A percentile compares a stretch with the other conserved stretches of the same genome.
Evolutionary conservation across 202 grass and related monocot genomes (phyloP).

Genomic region (Dendrocalamus latiflorus): DNA sequence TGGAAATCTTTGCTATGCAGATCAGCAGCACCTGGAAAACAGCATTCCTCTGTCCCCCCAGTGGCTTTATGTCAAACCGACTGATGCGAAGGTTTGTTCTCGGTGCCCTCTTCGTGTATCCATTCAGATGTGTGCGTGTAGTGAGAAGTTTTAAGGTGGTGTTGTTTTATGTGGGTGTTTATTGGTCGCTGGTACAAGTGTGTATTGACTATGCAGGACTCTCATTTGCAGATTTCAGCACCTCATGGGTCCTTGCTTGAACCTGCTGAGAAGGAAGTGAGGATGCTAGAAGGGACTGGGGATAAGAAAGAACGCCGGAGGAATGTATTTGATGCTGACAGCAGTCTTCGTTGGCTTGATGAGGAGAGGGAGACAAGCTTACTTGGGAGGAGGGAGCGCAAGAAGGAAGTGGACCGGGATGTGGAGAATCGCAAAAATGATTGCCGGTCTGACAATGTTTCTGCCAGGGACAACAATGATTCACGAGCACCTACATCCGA

Average conservation of each 20-base stretch:
- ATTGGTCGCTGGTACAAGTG: background rate
- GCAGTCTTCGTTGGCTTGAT: conserved; percentile 78
- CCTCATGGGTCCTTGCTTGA: conserved; percentile 49
- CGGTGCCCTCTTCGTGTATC: background rate
- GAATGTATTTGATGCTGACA: conserved; percentile 62
- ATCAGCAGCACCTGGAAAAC: conserved; percentile 76
- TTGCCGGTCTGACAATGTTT: conserved; percentile 62
- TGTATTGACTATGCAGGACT: background rate
- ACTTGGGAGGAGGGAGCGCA: conserved; percentile 73
- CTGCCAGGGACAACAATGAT: conserved; percentile 55
- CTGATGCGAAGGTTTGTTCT: conserved; percentile 62
- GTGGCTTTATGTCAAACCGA: conserved; percentile 90
- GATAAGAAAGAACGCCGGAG: conserved; percentile 72
- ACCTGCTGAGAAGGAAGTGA: conserved; percentile 47
- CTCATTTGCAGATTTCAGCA: conserved; percentile 22
- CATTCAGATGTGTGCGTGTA: background rate
- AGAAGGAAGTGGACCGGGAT: conserved; percentile 81
- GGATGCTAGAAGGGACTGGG: conserved; percentile 55
- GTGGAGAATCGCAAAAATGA: conserved; percentile 58
- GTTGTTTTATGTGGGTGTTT: background rate
- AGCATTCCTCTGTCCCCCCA: conserved; percentile 95
- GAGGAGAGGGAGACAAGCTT: conserved; percentile 96
- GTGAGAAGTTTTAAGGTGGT: background rate
- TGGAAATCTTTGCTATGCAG: conserved; percentile 41
- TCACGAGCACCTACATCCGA: conserved; percentile 43